Conservation (phyloP, 495 filamentous ascomycete species). For the Echria macrotheca region DNA sequence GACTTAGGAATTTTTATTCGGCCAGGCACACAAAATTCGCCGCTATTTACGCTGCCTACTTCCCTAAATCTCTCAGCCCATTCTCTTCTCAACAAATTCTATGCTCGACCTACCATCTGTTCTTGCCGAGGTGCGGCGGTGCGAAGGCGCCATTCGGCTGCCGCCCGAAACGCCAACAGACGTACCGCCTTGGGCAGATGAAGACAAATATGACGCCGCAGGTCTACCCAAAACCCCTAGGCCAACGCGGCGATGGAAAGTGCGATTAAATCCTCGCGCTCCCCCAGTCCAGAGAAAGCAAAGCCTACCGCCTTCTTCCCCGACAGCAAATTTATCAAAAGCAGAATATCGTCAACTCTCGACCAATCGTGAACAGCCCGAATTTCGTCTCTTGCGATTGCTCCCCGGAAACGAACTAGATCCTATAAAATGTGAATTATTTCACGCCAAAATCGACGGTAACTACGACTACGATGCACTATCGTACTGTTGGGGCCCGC, state of each 20-base stretch:
- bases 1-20: too few species aligned
- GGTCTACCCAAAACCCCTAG: neutral
- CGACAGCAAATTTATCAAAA: neutral
- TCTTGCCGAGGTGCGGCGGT: neutral
- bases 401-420: neutral
- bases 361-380: neutral
- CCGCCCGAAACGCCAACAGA: neutral
- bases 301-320: neutral
- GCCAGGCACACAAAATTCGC: too few species aligned
- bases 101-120: neutral
- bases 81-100: too few species aligned
- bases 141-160: neutral
- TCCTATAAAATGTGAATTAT: neutral
- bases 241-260: neutral
- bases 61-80: too few species aligned
- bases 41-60: too few species aligned
- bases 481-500: neutral
- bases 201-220: too few species aligned
- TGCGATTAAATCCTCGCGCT: neutral
- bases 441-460: neutral
- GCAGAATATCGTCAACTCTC: neutral
- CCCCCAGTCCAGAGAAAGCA: neutral
- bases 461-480: neutral
- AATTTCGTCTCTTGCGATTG: neutral
- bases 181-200: neutral